Conservation (phyloP, 306 rosid genomes). For the Luffa aegyptiaca region DNA sequence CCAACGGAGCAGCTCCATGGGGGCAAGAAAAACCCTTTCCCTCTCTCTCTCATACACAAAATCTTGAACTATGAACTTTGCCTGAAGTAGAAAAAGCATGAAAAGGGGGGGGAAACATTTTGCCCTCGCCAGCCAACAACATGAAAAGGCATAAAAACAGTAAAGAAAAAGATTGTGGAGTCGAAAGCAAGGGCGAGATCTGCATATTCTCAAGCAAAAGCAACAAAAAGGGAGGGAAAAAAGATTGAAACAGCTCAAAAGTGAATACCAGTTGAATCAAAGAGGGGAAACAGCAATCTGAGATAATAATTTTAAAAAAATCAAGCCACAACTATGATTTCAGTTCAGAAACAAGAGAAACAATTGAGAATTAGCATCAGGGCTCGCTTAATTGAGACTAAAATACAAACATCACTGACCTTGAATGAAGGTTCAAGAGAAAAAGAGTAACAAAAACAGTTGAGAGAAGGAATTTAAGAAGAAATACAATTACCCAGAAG, state of each 20-base stretch:
- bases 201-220: background rate
- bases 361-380: background rate
- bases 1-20: background rate
- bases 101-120: background rate
- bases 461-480: background rate
- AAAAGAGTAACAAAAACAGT: background rate
- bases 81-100: background rate
- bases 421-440: background rate
- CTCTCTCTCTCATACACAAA: background rate
- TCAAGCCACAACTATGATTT: background rate
- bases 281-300: background rate
- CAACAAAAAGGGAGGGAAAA: background rate
- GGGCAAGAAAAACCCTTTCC: background rate
- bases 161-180: background rate
- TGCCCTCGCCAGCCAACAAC: background rate
- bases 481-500: background rate
- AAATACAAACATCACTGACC: background rate
- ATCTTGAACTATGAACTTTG: background rate
- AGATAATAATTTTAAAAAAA: background rate
- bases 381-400: background rate
- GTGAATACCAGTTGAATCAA: background rate
- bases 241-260: background rate
- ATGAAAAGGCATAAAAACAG: background rate
- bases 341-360: background rate
- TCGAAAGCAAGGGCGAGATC: background rate